Percentiles rank a stretch among this genome's conserved stretches.
Conservation (phyloP, 495 filamentous ascomycete species). For the Hypoxylon lenormandii region DNA sequence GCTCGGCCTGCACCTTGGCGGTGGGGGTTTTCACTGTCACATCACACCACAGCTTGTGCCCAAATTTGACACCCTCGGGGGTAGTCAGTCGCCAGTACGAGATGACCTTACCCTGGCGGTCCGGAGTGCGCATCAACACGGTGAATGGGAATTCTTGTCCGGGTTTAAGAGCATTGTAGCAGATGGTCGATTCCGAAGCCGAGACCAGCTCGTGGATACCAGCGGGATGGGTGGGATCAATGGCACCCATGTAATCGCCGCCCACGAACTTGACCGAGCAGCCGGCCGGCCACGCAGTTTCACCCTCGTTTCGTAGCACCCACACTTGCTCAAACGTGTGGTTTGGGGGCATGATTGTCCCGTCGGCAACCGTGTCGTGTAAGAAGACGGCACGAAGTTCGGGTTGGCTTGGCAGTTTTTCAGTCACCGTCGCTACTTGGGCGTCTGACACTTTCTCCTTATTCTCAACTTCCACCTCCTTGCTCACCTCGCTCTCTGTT, state of each 20-base stretch:
- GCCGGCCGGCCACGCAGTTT: conserved; percentile 82
- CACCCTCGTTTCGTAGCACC: conserved; percentile 88
- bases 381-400: conserved; percentile 80
- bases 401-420: conserved; percentile 48
- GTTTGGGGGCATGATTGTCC: conserved; percentile 74
- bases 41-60: conserved; percentile 95
- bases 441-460: conserved; percentile 51
- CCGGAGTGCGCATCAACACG: conserved; percentile 82
- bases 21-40: conserved; percentile 70
- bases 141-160: conserved; percentile 83
- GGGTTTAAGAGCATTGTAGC: conserved; percentile 72
- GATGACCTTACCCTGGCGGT: conserved; percentile 76
- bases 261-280: conserved; percentile 91
- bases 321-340: conserved; percentile 87
- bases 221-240: conserved; percentile 80
- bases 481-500: conserved; percentile 50
- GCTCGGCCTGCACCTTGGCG: conserved; percentile 37
- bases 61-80: conserved; percentile 82
- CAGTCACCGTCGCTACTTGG: conserved; percentile 35
- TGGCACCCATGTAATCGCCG: conserved; percentile 93
- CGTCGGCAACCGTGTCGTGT: conserved; percentile 81
- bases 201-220: conserved; percentile 75
- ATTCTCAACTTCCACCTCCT: conserved; percentile 57
- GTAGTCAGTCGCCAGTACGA: conserved; percentile 97
- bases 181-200: conserved; percentile 83